Evolutionary conservation across 169 alveolate genomes (phyloP).

Genomic region (Eimeria zaria): DNA sequence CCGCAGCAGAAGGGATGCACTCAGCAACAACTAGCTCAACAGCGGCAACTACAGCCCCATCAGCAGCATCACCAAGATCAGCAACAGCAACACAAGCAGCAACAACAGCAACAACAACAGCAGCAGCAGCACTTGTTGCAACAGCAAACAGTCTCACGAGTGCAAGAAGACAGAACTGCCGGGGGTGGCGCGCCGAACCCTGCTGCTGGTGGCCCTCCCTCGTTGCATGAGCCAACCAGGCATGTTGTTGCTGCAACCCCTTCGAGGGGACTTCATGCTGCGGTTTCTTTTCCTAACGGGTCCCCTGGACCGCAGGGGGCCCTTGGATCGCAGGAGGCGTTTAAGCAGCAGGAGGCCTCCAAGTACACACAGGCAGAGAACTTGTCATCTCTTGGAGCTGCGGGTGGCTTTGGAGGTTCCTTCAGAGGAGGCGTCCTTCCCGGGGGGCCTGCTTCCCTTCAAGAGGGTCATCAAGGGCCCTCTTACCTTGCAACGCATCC

Average conservation of each 20-base stretch:
- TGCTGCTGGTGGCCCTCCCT: neutral
- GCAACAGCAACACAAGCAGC: constrained; percentile 7
- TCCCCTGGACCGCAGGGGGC: neutral
- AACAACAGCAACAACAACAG: neutral
- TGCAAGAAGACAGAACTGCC: neutral
- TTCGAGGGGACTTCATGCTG: neutral
- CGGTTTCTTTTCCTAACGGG: neutral
- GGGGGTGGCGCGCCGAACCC: neutral
- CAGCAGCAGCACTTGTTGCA: constrained; percentile 20
- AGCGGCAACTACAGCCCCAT: neutral
- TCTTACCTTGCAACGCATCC: neutral
- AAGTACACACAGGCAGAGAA: neutral
- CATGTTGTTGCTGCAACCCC: too few relatives aligned
- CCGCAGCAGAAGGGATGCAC: neutral
- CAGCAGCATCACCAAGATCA: constrained; percentile 5
- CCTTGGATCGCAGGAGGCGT: neutral
- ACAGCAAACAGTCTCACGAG: neutral
- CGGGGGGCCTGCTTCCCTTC: neutral
- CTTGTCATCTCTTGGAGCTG: neutral
- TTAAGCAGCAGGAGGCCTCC: neutral
- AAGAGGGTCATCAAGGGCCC: neutral
- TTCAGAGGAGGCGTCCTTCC: too few relatives aligned
- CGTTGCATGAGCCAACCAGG: neutral
- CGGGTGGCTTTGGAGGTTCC: neutral
- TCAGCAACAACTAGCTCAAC: neutral